These are phyloP conservation scores for Coemansia sp. DNA, from an alignment of 192 early-diverging fungal species.

Conservation along the genomic window DNA sequence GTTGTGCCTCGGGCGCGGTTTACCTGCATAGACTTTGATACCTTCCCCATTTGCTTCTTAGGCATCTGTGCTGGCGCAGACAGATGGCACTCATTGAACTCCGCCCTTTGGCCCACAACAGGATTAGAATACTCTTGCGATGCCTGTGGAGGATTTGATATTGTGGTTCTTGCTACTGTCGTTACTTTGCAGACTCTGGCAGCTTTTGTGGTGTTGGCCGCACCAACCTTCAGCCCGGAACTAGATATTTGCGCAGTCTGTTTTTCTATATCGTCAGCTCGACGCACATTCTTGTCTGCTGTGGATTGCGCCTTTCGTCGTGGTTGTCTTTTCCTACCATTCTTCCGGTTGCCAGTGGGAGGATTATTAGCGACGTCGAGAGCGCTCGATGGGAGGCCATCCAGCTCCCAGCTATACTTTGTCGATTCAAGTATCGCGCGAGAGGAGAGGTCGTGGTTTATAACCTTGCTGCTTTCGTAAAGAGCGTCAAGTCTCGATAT, in stretches of 20 bases:
- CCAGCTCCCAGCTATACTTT: conserved; percentile 40
- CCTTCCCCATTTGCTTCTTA: not conserved
- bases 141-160: not conserved
- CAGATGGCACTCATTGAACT: not conserved
- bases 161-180: not conserved
- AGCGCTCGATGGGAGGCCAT: not conserved
- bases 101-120: not conserved
- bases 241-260: not conserved
- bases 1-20: not conserved
- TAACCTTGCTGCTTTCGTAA: conserved; percentile 25
- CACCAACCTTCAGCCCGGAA: not conserved
- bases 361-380: not conserved
- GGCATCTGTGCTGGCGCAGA: not conserved
- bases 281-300: not conserved
- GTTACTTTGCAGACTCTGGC: not conserved
- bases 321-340: not conserved
- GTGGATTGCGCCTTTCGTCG: not conserved
- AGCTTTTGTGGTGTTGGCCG: not conserved
- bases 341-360: not conserved
- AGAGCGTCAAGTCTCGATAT: conserved; percentile 36
- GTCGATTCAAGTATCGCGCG: conserved; percentile 28
- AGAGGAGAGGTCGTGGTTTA: conserved; percentile 9
- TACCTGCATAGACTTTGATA: not conserved
- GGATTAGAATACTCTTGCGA: not conserved
- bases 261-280: not conserved